A percentile compares a stretch with the other conserved stretches of the same genome.
These are phyloP conservation scores for Lepiota brunneoincarnata DNA, from an alignment of 768 basidiomycete genomes.

Conservation along the genomic window DNA sequence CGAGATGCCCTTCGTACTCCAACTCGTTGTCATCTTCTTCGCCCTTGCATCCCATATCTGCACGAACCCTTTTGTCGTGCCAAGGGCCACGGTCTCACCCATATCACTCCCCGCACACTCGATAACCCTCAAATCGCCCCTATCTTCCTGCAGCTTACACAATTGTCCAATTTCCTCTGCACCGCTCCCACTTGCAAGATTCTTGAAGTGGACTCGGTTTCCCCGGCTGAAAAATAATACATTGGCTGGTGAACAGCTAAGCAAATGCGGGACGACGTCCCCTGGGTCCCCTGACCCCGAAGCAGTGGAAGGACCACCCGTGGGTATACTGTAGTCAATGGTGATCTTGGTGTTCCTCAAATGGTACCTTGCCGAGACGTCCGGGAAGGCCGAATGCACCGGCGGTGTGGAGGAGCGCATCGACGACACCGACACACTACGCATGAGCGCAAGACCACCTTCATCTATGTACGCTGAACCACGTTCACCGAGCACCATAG, in stretches of 20 bases:
- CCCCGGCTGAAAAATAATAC: slow-evolving; percentile 49
- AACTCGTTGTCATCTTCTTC: slow-evolving; percentile 36
- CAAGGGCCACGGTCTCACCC: slow-evolving; percentile 52
- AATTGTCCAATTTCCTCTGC: slow-evolving; percentile 47
- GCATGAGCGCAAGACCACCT: slow-evolving; percentile 28
- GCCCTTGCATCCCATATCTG: slow-evolving; percentile 41
- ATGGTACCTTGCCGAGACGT: slow-evolving; percentile 30
- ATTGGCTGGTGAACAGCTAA: slow-evolving; percentile 43
- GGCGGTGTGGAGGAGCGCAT: slow-evolving; percentile 18
- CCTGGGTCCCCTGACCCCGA: slow-evolving; percentile 11
- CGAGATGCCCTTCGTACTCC: slow-evolving; percentile 58
- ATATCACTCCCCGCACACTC: slow-evolving; percentile 33
- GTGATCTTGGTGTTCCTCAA: slow-evolving; percentile 31
- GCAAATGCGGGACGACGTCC: slow-evolving; percentile 21
- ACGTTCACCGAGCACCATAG: slow-evolving; percentile 16
- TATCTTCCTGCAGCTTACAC: slow-evolving; percentile 44
- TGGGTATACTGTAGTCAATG: slow-evolving; percentile 30
- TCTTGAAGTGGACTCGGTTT: slow-evolving; percentile 54
- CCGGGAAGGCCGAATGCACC: slow-evolving; percentile 26
- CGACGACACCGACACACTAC: slow-evolving; percentile 31
- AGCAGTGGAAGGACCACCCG: slow-evolving; percentile 8
- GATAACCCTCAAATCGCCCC: slow-evolving; percentile 43
- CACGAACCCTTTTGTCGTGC: slow-evolving; percentile 58
- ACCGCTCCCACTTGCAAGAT: slow-evolving; percentile 27
- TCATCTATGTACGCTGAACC: slow-evolving; percentile 23